Conservation (phyloP, 345 rosid species). For the Hibiscus trionum region DNA sequence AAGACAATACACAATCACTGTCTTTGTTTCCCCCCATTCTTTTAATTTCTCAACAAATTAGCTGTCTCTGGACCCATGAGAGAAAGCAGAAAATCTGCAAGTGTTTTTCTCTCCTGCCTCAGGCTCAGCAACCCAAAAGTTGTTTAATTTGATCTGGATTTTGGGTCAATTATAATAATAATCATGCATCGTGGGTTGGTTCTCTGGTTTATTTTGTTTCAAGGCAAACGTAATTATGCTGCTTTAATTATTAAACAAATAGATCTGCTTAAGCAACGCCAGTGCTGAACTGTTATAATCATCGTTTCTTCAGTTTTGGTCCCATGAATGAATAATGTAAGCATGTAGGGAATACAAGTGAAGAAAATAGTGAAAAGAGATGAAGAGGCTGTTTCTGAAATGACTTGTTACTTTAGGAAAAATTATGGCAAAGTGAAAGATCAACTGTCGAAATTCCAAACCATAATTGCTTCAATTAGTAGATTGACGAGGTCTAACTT, state of each 20-base stretch:
- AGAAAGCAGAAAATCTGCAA: background rate
- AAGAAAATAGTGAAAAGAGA: slow-evolving; percentile 1
- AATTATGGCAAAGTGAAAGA: background rate
- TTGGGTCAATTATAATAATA: background rate
- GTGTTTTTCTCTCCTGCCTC: too few species aligned
- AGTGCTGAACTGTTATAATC: background rate
- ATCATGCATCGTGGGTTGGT: too few species aligned
- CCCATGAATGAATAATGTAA: background rate
- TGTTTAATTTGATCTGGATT: background rate
- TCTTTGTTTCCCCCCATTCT: background rate
- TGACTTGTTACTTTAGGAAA: slow-evolving; percentile 1
- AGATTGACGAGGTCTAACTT: background rate
- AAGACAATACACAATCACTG: background rate
- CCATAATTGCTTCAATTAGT: background rate
- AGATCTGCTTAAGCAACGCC: background rate
- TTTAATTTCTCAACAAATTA: background rate
- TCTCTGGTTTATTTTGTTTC: background rate
- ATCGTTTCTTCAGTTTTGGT: background rate
- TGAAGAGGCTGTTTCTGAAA: background rate
- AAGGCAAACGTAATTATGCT: background rate
- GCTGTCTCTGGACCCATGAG: background rate
- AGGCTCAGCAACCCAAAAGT: too few species aligned
- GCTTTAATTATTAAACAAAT: background rate
- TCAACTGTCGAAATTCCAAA: background rate
- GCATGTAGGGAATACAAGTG: background rate